phyloP scores from a whole-genome alignment of 1,284 basidiomycete genomes.

The Tausonia pullulans region DNA sequence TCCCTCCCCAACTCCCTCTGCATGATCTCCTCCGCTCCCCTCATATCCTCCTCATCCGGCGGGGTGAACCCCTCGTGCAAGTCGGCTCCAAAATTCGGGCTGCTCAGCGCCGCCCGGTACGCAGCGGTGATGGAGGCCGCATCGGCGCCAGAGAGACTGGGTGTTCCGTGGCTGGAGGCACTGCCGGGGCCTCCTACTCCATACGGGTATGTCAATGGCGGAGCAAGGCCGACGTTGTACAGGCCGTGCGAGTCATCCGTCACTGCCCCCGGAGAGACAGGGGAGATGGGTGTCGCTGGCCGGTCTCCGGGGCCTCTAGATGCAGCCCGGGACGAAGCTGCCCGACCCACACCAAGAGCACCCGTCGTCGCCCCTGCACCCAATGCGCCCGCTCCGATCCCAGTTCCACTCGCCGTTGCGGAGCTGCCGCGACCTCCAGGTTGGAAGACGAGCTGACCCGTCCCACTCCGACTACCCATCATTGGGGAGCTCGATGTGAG shows the following conservation, averaged over 20 bases:
- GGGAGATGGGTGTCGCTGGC: background rate
- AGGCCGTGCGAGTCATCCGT: background rate
- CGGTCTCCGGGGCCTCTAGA: background rate
- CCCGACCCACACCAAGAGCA: background rate
- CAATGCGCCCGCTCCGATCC: background rate
- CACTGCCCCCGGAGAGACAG: background rate
- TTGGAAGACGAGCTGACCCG: background rate
- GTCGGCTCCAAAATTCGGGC: constrained; percentile 1
- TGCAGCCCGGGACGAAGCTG: background rate
- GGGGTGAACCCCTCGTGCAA: constrained; percentile 1
- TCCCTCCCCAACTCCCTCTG: constrained; percentile 8
- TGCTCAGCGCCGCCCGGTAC: constrained; percentile 5
- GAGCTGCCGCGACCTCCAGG: background rate
- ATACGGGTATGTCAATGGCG: background rate
- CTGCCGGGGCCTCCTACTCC: background rate
- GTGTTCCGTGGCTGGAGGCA: background rate
- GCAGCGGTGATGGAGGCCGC: constrained; percentile 10
- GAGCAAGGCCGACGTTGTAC: no score
- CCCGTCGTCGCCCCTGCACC: background rate
- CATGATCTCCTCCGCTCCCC: constrained; percentile 8
- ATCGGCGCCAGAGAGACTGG: constrained; percentile 5
- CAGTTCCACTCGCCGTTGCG: background rate
- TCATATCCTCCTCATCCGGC: constrained; percentile 2
- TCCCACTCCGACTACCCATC: background rate
- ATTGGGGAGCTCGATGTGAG: background rate